These are phyloP conservation scores for Heritiera fomes DNA, from an alignment of 345 rosid genomes.

Conservation along the genomic window DNA sequence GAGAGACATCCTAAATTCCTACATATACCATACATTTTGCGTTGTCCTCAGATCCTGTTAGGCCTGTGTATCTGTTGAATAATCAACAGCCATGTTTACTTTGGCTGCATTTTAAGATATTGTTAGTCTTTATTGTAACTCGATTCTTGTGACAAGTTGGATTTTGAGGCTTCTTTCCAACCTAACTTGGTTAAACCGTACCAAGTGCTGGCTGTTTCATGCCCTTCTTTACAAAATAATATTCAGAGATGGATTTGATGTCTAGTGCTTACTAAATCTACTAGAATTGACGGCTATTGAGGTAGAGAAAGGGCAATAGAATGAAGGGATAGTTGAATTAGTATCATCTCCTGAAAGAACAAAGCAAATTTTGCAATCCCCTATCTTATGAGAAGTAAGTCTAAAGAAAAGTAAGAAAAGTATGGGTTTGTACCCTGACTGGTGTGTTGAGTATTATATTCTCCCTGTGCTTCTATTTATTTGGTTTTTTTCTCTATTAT, in stretches of 20 bases:
- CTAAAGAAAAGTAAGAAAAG: background rate
- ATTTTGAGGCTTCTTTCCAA: background rate
- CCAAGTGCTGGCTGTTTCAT: background rate
- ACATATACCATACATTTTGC: background rate
- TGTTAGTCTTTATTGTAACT: background rate
- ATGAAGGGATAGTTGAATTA: background rate
- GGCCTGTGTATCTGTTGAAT: background rate
- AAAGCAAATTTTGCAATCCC: background rate
- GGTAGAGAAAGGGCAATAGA: background rate
- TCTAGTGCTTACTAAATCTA: background rate
- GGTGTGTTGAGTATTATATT: background rate
- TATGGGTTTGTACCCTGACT: background rate
- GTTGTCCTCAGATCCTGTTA: background rate
- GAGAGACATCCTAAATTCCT: background rate
- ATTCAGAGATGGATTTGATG: background rate
- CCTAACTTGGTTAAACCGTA: background rate
- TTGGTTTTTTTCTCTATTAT: background rate
- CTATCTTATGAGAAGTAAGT: background rate
- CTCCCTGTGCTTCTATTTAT: background rate
- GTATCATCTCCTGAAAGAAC: background rate
- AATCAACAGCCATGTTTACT: background rate
- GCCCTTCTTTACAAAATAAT: background rate
- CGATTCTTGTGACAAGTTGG: background rate
- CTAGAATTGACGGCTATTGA: background rate
- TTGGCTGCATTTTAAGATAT: background rate